Conservation (phyloP, 2,329 filamentous ascomycete species). For the Neonectria punicea region DNA sequence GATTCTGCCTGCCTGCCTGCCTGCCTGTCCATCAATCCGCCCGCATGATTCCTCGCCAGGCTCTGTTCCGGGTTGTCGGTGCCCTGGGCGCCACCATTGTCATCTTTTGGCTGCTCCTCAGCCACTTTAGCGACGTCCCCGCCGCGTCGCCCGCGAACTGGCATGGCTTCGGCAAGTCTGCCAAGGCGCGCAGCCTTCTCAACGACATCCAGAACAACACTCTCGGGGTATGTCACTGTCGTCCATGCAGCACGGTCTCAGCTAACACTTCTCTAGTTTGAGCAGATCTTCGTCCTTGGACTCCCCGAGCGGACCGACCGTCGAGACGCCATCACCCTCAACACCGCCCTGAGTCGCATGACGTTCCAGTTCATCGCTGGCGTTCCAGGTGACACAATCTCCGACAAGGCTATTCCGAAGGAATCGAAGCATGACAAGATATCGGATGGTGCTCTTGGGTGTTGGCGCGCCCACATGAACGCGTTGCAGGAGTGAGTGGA, state of each 20-base stretch:
- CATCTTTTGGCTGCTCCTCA: constrained; percentile 1
- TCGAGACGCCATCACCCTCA: constrained; percentile 59
- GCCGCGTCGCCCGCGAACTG: background rate
- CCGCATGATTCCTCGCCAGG: background rate
- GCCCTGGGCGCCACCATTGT: background rate
- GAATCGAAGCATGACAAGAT: constrained; percentile 16
- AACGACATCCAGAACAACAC: background rate
- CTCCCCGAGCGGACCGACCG: constrained; percentile 61
- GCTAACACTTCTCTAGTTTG: constrained; percentile 20
- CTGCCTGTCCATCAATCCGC: background rate
- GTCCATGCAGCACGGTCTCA: background rate
- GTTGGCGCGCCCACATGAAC: constrained; percentile 54
- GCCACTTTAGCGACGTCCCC: background rate
- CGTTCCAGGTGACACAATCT: constrained; percentile 49
- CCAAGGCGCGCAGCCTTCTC: background rate
- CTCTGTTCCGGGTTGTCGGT: background rate
- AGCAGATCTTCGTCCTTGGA: constrained; percentile 56
- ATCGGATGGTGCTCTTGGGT: constrained; percentile 19
- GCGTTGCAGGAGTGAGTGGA: constrained; percentile 36
- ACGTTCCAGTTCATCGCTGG: constrained; percentile 58
- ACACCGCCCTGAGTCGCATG: constrained; percentile 57
- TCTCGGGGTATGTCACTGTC: background rate
- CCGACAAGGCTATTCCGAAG: constrained; percentile 49
- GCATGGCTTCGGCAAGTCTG: background rate
- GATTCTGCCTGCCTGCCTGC: background rate